These are phyloP conservation scores for Ophiostoma australiae DNA, from an alignment of 2,329 filamentous ascomycete genomes.

Conservation along the genomic window DNA sequence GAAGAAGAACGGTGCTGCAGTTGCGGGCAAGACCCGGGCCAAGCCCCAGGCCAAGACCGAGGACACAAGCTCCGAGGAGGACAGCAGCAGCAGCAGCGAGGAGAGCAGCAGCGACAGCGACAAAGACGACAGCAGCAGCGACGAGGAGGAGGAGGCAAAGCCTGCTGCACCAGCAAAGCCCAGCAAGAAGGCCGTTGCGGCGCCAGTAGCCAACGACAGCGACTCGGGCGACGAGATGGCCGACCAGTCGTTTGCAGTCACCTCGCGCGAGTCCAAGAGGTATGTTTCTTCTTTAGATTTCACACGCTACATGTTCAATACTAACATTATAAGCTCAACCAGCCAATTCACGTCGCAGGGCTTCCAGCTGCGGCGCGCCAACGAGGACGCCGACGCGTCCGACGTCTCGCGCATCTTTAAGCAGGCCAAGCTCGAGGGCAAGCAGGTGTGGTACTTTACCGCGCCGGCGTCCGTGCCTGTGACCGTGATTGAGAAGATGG, in stretches of 20 bases:
- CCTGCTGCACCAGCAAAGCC: not conserved
- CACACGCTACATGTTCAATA: too few species aligned
- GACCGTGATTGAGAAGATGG: constrained; percentile 59
- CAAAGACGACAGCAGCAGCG: constrained; percentile 8
- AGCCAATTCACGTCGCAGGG: constrained; percentile 46
- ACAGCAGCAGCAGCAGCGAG: constrained; percentile 20
- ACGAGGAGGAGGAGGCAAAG: constrained; percentile 16
- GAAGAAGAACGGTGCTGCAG: constrained; percentile 25
- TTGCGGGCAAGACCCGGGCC: not conserved
- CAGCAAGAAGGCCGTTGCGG: not conserved
- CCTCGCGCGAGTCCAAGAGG: constrained; percentile 14
- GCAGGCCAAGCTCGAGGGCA: constrained; percentile 57
- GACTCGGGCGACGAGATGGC: constrained; percentile 26
- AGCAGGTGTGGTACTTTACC: constrained; percentile 77
- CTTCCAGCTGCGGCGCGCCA: constrained; percentile 50
- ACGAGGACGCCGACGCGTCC: constrained; percentile 40
- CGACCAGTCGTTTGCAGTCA: constrained; percentile 38
- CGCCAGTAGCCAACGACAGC: not conserved
- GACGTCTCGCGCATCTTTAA: constrained; percentile 53
- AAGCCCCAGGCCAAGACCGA: constrained; percentile 5
- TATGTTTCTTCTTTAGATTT: too few species aligned
- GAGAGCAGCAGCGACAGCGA: constrained; percentile 21
- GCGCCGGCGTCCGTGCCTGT: constrained; percentile 66
- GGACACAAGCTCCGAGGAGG: constrained; percentile 1
- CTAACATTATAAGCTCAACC: constrained; percentile 25